These are phyloP conservation scores for Colletotrichum chrysophilum DNA, from an alignment of 2,329 filamentous ascomycete species.

Conservation along the genomic window DNA sequence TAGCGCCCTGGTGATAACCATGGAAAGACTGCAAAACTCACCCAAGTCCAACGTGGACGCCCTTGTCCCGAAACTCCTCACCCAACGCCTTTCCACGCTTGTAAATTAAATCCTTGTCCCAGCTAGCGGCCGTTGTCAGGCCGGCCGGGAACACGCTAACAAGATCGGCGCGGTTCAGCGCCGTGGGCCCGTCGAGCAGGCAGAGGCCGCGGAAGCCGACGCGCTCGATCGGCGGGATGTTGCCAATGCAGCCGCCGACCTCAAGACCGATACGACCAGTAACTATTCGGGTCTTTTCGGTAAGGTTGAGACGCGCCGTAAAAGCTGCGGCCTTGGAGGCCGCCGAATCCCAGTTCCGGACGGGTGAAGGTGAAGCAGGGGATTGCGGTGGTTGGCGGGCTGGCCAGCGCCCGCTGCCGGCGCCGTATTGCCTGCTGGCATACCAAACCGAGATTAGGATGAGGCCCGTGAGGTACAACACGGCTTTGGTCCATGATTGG, in stretches of 20 bases:
- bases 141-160: slow-evolving; percentile 74
- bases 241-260: slow-evolving; percentile 72
- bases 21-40: neutral
- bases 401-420: slow-evolving; percentile 16
- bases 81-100: slow-evolving; percentile 73
- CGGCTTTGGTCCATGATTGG: slow-evolving; percentile 8
- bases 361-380: slow-evolving; percentile 13
- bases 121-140: slow-evolving; percentile 79
- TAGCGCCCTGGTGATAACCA: neutral
- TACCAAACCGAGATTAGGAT: slow-evolving; percentile 19
- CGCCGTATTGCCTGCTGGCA: slow-evolving; percentile 19
- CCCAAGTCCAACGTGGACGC: slow-evolving; percentile 76
- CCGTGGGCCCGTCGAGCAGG: slow-evolving; percentile 82
- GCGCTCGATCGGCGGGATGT: slow-evolving; percentile 58
- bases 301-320: slow-evolving; percentile 71
- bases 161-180: slow-evolving; percentile 54
- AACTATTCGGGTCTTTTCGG: slow-evolving; percentile 81
- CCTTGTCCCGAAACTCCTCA: slow-evolving; percentile 71
- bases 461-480: slow-evolving; percentile 21
- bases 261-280: slow-evolving; percentile 77
- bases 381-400: slow-evolving; percentile 3
- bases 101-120: slow-evolving; percentile 78
- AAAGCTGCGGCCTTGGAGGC: slow-evolving; percentile 74
- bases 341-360: slow-evolving; percentile 64
- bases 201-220: slow-evolving; percentile 76